These are phyloP conservation scores for Aspergillus sp. DNA, from an alignment of 2,329 filamentous ascomycete species.

Conservation along the genomic window DNA sequence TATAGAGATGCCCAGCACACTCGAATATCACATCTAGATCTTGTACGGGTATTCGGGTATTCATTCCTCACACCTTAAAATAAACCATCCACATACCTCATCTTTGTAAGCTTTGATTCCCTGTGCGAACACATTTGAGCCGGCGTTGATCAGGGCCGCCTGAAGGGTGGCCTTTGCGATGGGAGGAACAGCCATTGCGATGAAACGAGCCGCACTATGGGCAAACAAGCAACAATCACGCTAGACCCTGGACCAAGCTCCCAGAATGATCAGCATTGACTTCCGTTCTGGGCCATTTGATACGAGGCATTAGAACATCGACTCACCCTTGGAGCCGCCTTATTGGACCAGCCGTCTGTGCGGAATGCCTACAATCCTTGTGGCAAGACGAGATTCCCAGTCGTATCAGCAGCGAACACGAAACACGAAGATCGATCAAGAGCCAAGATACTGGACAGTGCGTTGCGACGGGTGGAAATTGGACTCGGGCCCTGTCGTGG, in stretches of 20 bases:
- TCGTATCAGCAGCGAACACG: too few relatives aligned
- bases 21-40: too few relatives aligned
- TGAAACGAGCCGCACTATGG: background rate
- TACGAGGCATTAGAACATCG: background rate
- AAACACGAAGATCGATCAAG: background rate
- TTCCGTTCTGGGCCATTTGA: background rate
- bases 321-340: background rate
- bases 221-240: background rate
- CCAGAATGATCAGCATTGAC: background rate
- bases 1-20: background rate
- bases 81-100: too few relatives aligned
- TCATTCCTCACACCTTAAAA: too few relatives aligned
- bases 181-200: conserved; percentile 38
- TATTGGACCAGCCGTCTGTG: too few relatives aligned
- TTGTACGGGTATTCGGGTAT: too few relatives aligned
- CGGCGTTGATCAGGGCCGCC: conserved; percentile 51
- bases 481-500: background rate
- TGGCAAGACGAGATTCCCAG: too few relatives aligned
- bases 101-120: conserved; percentile 51
- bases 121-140: conserved; percentile 58
- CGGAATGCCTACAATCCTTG: too few relatives aligned
- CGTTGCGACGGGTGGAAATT: conserved; percentile 3
- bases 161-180: conserved; percentile 56
- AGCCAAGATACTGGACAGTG: conserved; percentile 2
- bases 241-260: background rate